Evolutionary conservation across 2,329 filamentous ascomycete species (phyloP).

Genomic region (Zelopaecilomyces penicillatus): DNA sequence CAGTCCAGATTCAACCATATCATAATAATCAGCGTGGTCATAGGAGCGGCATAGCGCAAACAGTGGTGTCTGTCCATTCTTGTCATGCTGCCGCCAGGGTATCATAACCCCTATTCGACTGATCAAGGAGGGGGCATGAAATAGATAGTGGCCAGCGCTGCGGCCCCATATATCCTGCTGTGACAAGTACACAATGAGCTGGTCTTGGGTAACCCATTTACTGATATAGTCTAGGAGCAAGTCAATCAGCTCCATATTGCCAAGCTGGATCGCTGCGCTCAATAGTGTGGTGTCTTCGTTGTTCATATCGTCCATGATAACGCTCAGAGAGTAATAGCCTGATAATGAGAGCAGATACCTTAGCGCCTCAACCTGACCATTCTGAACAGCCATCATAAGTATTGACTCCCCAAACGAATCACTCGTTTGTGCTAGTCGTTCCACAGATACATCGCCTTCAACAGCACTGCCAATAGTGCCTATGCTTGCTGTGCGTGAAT

Average conservation of each 20-base stretch:
- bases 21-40: slow-evolving; percentile 77
- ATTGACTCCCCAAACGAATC: slow-evolving; percentile 72
- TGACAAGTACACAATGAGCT: slow-evolving; percentile 60
- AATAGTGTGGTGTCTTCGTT: slow-evolving; percentile 84
- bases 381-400: slow-evolving; percentile 75
- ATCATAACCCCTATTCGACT: slow-evolving; percentile 65
- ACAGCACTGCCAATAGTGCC: slow-evolving; percentile 64
- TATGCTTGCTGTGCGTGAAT: slow-evolving; percentile 71
- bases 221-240: slow-evolving; percentile 66
- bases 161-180: slow-evolving; percentile 77
- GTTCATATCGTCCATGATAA: slow-evolving; percentile 75
- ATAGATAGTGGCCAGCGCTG: slow-evolving; percentile 91
- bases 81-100: slow-evolving; percentile 85
- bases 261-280: slow-evolving; percentile 82
- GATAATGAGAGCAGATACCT: slow-evolving; percentile 70
- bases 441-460: slow-evolving; percentile 80
- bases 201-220: slow-evolving; percentile 42
- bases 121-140: slow-evolving; percentile 80
- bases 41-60: slow-evolving; percentile 95
- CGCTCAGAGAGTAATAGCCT: slow-evolving; percentile 63
- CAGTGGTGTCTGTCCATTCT: slow-evolving; percentile 94
- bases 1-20: slow-evolving; percentile 80
- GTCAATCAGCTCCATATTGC: slow-evolving; percentile 65
- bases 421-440: slow-evolving; percentile 64
- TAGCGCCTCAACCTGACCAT: slow-evolving; percentile 62